These are phyloP conservation scores for Camellia oleifera DNA, from an alignment of 179 eudicot species.

Conservation along the genomic window DNA sequence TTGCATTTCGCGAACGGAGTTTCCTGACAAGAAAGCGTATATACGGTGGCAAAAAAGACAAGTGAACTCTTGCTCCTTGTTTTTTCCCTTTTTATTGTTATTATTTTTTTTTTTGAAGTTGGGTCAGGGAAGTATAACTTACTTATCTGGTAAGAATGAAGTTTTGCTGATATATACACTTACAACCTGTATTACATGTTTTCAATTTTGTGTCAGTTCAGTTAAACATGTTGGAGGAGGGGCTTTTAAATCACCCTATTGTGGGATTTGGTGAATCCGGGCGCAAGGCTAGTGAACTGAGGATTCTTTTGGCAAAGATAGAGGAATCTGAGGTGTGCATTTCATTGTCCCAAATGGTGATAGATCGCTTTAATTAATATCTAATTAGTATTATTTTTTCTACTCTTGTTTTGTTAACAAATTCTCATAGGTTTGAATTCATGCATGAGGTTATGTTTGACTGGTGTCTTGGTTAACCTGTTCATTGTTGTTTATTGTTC, in stretches of 20 bases:
- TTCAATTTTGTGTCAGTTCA: slow-evolving; percentile 67
- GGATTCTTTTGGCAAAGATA: slow-evolving; percentile 86
- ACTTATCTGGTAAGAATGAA: neutral
- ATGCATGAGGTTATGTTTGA: neutral
- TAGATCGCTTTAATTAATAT: neutral
- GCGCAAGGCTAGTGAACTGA: slow-evolving; percentile 80
- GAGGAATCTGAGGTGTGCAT: slow-evolving; percentile 95
- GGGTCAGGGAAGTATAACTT: neutral
- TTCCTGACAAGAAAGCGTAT: slow-evolving; percentile 95
- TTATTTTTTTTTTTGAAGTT: neutral
- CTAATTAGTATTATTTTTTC: neutral
- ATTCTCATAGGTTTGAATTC: slow-evolving; percentile 2
- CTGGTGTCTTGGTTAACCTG: neutral
- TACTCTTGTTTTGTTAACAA: neutral
- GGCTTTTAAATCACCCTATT: slow-evolving; percentile 89
- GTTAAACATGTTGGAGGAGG: slow-evolving; percentile 99
- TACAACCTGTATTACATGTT: slow-evolving; percentile 9
- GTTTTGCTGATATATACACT: neutral
- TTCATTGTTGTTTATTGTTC: no score
- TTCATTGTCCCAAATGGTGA: neutral
- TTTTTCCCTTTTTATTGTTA: slow-evolving; percentile 10
- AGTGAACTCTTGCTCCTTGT: slow-evolving; percentile 44
- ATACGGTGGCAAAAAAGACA: slow-evolving; percentile 99
- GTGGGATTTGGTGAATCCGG: slow-evolving; percentile 99
- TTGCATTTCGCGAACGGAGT: slow-evolving; percentile 88